Evolutionary conservation across 305 asterid species (phyloP), one percentile per base, ranked within the genome.

Genomic region (Fraxinus velutina): DNA sequence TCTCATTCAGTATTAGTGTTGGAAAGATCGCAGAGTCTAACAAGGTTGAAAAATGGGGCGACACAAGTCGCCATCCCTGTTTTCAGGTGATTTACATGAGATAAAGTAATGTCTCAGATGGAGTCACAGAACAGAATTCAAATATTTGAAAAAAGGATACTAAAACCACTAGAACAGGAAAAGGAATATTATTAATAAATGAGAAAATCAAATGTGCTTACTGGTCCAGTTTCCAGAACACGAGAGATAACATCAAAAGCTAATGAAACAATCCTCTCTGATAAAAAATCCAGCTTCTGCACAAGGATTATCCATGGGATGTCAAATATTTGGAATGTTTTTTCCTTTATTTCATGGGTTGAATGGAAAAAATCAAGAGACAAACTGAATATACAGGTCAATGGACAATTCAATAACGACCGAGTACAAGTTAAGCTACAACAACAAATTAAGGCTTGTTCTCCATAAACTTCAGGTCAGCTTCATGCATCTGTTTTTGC

Each of bases 1-100:
- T 88, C 86, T 86, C 86, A 77, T 88, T 88, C 88, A 83, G 84
- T 71, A 83, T 79, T 29, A 88, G 74, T 68, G 88, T 83, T 60
- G 91, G 89, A 71, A 86, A 84, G 77, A 88, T 88, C 47, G 91
- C 89, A 62, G 79, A 47, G 47, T 84, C 84, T 32, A 86, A 81
- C 85, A 88, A 82, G 78, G 87, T 77, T 64, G 88, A 78, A 77
- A 88, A 88, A 79, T 86, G 86, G 33, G 90, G 87, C 50, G 89
- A 84, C 10, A 88, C 83, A 73, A 88, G 80, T 57, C 90, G 80
- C 90, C 89, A 88, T 84, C 90, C 90, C 90, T 88, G 79, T 82
- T 82, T 42, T 52, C 78, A 64, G 52, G 29, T n/a, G 15, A 84
- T 21, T 36, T 72, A 66, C 76, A 64, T 29, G 21, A 29, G 39